Conservation (phyloP, 495 filamentous ascomycete species). For the Lindgomyces ingoldianus region DNA sequence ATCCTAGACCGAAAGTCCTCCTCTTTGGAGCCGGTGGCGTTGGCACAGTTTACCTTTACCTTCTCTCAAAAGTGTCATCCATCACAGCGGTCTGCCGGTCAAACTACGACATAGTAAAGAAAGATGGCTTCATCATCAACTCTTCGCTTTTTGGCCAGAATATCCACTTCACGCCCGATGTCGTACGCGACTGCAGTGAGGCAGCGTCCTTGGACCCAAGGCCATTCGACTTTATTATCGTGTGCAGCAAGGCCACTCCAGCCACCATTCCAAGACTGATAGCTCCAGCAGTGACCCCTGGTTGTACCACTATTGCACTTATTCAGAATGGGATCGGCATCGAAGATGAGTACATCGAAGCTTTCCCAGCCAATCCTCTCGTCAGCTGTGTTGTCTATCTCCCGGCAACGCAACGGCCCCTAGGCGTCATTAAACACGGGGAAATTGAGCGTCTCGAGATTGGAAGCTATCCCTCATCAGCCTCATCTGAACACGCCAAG, state of each 20-base stretch:
- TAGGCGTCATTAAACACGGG: constrained; percentile 38
- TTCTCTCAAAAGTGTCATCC: constrained; percentile 49
- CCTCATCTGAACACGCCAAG: constrained; percentile 35
- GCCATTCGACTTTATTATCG: constrained; percentile 56
- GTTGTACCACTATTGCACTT: constrained; percentile 53
- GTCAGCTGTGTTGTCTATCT: constrained; percentile 54
- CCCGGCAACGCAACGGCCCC: constrained; percentile 49
- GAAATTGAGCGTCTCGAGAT: constrained; percentile 49
- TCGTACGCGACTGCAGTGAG: constrained; percentile 48
- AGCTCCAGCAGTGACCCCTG: constrained; percentile 46
- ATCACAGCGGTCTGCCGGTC: constrained; percentile 58
- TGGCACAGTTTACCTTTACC: constrained; percentile 54
- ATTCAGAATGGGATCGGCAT: constrained; percentile 60
- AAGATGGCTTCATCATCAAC: constrained; percentile 55
- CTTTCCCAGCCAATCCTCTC: constrained; percentile 52
- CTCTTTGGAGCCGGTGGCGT: constrained; percentile 57
- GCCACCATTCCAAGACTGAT: constrained; percentile 45
- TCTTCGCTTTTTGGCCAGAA: constrained; percentile 50
- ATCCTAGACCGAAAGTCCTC: constrained; percentile 43
- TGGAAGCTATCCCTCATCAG: constrained; percentile 51
- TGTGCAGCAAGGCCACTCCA: constrained; percentile 49
- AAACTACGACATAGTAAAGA: constrained; percentile 53
- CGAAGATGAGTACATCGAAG: constrained; percentile 50
- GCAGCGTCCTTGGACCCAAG: constrained; percentile 35
- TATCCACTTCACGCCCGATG: constrained; percentile 45